Evolutionary conservation across 2,329 filamentous ascomycete species (phyloP), one percentile per base, ranked within the genome.

Genomic region (Nannizzia gypsea): DNA sequence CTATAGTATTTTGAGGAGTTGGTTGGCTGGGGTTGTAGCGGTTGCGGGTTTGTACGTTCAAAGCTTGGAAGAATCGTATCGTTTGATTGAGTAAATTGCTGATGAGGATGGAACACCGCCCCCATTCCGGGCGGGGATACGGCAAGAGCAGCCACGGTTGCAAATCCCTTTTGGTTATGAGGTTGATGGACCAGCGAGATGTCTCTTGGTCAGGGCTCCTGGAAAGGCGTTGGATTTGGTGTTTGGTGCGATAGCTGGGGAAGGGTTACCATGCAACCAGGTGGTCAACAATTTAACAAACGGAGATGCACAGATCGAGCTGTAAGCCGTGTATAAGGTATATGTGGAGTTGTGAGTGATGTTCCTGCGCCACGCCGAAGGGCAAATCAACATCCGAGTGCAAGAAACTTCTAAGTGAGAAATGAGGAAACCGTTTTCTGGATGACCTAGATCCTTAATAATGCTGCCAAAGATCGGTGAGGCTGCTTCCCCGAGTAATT

Each of bases 11-110:
- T 83, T 66, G 46, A 44, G 11, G 28, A 22, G 44, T n/a, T 17
- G 20, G 58, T 17, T 13, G 46, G 34, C 15, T 24, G 73, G 67
- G 56, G 73, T 73, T 71, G 71, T 73, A 67, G 72, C 73, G 73
- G 74, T 71, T 81, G 79, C 65, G 84, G 83, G 59, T 85, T 83
- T 64, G 83, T 83, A 57, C 89, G 81, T 68, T 87, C 83, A 69
- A 89, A 88, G 65, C 75, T 81, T 61, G 86, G 86, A 63, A 90
- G 80, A 84, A 82, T 72, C 87, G 83, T 68, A 87, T 82, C 72
- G 85, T 80, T 66, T 36, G 28, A 24, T 15, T 56, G 54, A 85
- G 83, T 71, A 90, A 84, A 58, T 76, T 86, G 87, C 70, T 81
- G 78, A 67, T 81, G 79, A 67, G 79, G 77, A 72, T 85, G 82